Base-by-base conservation (phyloP, 352 stramenopile species). In the Pythium coloratum region DNA sequence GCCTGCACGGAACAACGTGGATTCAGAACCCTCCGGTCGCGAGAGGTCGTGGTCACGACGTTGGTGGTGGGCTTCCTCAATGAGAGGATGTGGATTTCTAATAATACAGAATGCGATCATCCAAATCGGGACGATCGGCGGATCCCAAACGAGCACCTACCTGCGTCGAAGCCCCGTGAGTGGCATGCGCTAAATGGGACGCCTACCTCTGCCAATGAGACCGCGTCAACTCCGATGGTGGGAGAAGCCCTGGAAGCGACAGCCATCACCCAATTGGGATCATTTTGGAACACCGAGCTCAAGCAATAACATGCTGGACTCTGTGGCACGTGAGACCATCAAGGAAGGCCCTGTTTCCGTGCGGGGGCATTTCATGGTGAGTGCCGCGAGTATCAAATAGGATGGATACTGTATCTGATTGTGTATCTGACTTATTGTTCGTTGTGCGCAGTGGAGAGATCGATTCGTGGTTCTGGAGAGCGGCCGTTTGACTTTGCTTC, bases 351-450 rank as follows among this genome's bases (percentile, higher is more conserved):
- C 74, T 14, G 74, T 91, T 14, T 65, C 76, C 10, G 81, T 91
- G 20, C 82, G 81, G 7, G 79, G 81, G 6, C 82, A 87, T 40
- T 91, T 89, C 28, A 83, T 91, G 64, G 81, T 91, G 71, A 40
- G 42, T 63, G 49, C 20, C 20, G 20, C 20, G 20, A 24, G 20
- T 24, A 24, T 24, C 20, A 24, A 24, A 24, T 24, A 24, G 20
- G 20, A 24, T 24, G 20, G 20, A 24, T 24, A 24, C 20, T 24
- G 20, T 24, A 24, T 24, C 20, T 24, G 24, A 54, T 13, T 14
- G 5, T 9, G 28, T 42, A 30, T 59, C 3, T 59, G 28, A 13
- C 10, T 49, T 10, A 26, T 49, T 14, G 1, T 42, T 36, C 28
- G 14, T 46, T 64, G 16, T 9, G 53, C 20, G 14, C 36, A 93